A percentile compares a stretch with the other conserved stretches of the same genome.
phyloP scores from a whole-genome alignment of 805 yeast genomes.

The Candida fluviatilis region DNA sequence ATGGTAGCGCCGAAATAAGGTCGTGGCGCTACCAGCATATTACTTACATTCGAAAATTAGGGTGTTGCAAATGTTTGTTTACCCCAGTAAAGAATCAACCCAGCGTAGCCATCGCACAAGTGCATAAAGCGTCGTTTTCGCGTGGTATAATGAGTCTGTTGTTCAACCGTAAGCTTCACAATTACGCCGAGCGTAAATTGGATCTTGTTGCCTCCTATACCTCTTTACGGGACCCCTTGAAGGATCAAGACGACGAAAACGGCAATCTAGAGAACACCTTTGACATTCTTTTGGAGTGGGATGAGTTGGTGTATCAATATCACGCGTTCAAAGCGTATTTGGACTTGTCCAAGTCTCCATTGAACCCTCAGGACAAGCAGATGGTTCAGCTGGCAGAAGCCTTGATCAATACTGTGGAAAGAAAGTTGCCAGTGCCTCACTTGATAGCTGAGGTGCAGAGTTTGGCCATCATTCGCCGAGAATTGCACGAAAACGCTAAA shows the following conservation, averaged over 20 bases:
- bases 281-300: slow-evolving; percentile 20
- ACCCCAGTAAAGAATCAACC: too few species aligned
- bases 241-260: slow-evolving; percentile 6
- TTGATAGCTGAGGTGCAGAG: slow-evolving; percentile 16
- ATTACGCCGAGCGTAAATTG: slow-evolving; percentile 15
- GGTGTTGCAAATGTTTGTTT: too few species aligned
- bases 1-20: too few species aligned
- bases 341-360: slow-evolving; percentile 13
- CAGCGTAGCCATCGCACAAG: background rate
- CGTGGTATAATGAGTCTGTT: slow-evolving; percentile 9
- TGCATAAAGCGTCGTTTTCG: background rate
- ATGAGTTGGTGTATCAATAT: slow-evolving; percentile 22
- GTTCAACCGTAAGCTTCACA: slow-evolving; percentile 14
- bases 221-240: slow-evolving; percentile 9
- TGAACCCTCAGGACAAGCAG: slow-evolving; percentile 7
- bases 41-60: too few species aligned
- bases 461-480: slow-evolving; percentile 25
- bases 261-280: slow-evolving; percentile 11
- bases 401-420: slow-evolving; percentile 16
- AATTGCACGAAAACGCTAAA: slow-evolving; percentile 24
- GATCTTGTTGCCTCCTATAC: slow-evolving; percentile 10
- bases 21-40: too few species aligned
- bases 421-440: slow-evolving; percentile 19
- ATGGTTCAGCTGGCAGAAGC: slow-evolving; percentile 14
- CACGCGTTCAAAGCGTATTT: slow-evolving; percentile 21